Conservation (phyloP, 805 yeast genomes). For the Blastobotrys parvus region DNA sequence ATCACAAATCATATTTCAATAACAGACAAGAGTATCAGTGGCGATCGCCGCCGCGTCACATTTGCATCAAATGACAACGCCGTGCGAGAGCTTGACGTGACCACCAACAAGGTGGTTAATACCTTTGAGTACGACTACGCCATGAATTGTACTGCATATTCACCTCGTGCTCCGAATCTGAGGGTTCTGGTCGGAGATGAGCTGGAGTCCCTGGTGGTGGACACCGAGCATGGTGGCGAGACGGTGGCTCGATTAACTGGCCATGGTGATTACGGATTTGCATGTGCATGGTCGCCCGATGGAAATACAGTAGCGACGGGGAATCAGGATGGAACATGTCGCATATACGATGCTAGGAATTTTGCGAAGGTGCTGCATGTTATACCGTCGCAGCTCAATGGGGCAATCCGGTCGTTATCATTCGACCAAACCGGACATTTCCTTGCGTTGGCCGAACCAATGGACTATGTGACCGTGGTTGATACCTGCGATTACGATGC, state of each 20-base stretch:
- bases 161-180: conserved; percentile 36
- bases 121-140: conserved; percentile 36
- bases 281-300: conserved; percentile 49
- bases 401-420: conserved; percentile 46
- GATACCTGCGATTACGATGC: conserved; percentile 23
- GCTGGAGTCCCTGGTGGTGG: conserved; percentile 36
- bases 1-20: conserved; percentile 39
- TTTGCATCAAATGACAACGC: conserved; percentile 45
- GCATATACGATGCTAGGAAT: conserved; percentile 44
- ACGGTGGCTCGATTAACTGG: conserved; percentile 29
- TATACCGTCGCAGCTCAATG: conserved; percentile 31
- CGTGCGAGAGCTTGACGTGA: conserved; percentile 36
- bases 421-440: conserved; percentile 40
- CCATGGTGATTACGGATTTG: conserved; percentile 49
- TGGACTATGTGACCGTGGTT: conserved; percentile 49
- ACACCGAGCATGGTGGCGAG: conserved; percentile 28
- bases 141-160: conserved; percentile 40
- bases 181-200: conserved; percentile 46
- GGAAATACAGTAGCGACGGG: conserved; percentile 43
- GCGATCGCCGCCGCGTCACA: conserved; percentile 23
- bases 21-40: conserved; percentile 18
- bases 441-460: conserved; percentile 49
- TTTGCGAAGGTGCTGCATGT: conserved; percentile 23
- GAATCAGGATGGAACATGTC: conserved; percentile 51
- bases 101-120: conserved; percentile 15